A percentile compares a stretch with the other conserved stretches of the same genome.
Conservation (phyloP, 371 early-diverging fungal genomes). For the Apophysomyces ossiformis region DNA sequence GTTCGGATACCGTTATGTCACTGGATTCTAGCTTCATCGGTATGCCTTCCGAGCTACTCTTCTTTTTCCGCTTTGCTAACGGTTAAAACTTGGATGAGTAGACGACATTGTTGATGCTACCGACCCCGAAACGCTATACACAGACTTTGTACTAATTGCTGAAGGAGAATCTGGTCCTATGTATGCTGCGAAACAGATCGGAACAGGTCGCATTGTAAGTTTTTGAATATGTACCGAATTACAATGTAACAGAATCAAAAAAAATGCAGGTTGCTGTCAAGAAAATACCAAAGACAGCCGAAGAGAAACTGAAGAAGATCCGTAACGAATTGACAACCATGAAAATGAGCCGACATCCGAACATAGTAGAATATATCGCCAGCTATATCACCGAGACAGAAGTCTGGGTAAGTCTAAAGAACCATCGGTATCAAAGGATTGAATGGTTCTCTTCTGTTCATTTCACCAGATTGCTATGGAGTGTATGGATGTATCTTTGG, state of each 20-base stretch:
- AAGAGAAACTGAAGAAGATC: conserved; percentile 69
- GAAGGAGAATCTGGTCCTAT: conserved; percentile 84
- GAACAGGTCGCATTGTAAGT: conserved; percentile 49
- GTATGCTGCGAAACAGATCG: conserved; percentile 62
- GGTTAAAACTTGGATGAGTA: conserved; percentile 9
- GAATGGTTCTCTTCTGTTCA: neutral
- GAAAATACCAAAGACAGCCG: conserved; percentile 66
- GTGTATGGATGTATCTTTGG: conserved; percentile 81
- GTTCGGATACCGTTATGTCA: conserved; percentile 30
- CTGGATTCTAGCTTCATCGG: conserved; percentile 43
- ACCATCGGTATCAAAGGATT: neutral
- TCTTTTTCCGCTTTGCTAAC: neutral
- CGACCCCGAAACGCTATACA: conserved; percentile 53
- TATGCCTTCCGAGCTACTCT: conserved; percentile 9
- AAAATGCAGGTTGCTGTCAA: conserved; percentile 67
- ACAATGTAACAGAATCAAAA: neutral
- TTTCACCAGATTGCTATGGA: conserved; percentile 71
- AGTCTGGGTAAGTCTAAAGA: conserved; percentile 48
- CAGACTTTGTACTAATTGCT: conserved; percentile 65
- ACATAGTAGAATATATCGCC: conserved; percentile 74
- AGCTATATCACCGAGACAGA: conserved; percentile 65
- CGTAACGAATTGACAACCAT: conserved; percentile 74
- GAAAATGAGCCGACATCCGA: conserved; percentile 71
- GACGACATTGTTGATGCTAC: conserved; percentile 52
- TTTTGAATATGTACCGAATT: neutral